phyloP scores from a whole-genome alignment of 1,139 yeast species.

The Scheffersomyces illinoinensis region DNA sequence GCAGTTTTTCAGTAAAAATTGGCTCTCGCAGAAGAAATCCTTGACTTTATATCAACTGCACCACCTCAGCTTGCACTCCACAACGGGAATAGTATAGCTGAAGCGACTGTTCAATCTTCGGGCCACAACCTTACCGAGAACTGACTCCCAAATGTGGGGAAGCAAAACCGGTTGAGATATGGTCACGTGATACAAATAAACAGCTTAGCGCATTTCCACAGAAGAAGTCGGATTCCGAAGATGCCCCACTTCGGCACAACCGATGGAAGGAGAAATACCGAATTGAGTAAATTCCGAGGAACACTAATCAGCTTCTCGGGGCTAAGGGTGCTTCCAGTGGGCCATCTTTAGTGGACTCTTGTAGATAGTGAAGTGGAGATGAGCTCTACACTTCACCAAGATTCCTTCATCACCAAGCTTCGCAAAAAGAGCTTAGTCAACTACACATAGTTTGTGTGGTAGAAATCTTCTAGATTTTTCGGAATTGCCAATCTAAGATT shows the following conservation, averaged over 20 bases:
- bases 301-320: background rate
- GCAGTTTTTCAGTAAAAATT: background rate
- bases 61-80: background rate
- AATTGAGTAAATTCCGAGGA: background rate
- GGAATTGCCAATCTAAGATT: background rate
- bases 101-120: background rate
- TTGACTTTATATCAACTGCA: background rate
- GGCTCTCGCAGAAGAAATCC: background rate
- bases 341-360: background rate
- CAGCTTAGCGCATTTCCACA: background rate
- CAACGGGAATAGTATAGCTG: background rate
- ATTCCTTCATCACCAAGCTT: too few species aligned
- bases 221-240: background rate
- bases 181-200: background rate
- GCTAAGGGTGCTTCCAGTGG: background rate
- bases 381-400: too few species aligned
- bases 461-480: background rate
- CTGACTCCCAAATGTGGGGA: background rate
- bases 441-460: background rate
- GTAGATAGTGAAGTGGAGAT: background rate
- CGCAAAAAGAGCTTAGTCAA: too few species aligned
- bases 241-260: background rate
- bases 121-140: background rate
- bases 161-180: background rate
- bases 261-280: background rate